Evolutionary conservation across 1,284 basidiomycete genomes (phyloP), one percentile per base, ranked within the genome.

Genomic region (Papiliotrema laurentii): DNA sequence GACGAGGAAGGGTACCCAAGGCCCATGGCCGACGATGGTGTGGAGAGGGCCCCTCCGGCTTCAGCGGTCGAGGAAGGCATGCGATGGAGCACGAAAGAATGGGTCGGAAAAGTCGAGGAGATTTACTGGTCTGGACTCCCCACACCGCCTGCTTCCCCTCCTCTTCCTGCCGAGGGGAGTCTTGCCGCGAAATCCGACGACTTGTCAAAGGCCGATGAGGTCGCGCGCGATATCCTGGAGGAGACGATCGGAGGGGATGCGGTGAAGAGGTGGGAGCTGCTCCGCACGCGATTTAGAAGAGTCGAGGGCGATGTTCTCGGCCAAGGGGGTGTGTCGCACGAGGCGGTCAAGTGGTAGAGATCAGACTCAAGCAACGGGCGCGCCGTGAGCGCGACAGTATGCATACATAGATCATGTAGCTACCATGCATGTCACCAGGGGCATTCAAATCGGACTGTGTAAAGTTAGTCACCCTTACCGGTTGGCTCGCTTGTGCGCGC

Each of bases 291-390:
- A 63, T 97, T 92, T 71, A 79, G 83, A 50, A 87, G 86, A 21
- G 89, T 97, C 0, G 87, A 89, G 72, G 88, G 84, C 69, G 89
- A 94, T 66, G 83, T 91, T 34, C 74, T 86, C 36, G 84, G 85
- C 13, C 54, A 48, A 14, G 60, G 64, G 6, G 67, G 67, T 1
- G 53, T 72, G 38, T 70, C 70, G 5, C 66, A 67, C 35, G 75
- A 90, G 43, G 84, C 86, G 11, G 89, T 91, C 7, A 84, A 85
- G 61, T 92, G 89, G 89, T 91, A 76, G n/a, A n/a, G n/a, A n/a
- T n/a, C n/a, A n/a, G n/a, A n/a, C n/a, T n/a, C n/a, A n/a, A n/a
- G n/a, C n/a, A n/a, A n/a, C n/a, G n/a, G n/a, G n/a, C n/a, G n/a
- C n/a, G n/a, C n/a, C n/a, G n/a, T n/a, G n/a, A n/a, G n/a, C n/a